These are phyloP conservation scores for Hypericum perforatum DNA, from an alignment of 345 rosid species.

Conservation along the genomic window DNA sequence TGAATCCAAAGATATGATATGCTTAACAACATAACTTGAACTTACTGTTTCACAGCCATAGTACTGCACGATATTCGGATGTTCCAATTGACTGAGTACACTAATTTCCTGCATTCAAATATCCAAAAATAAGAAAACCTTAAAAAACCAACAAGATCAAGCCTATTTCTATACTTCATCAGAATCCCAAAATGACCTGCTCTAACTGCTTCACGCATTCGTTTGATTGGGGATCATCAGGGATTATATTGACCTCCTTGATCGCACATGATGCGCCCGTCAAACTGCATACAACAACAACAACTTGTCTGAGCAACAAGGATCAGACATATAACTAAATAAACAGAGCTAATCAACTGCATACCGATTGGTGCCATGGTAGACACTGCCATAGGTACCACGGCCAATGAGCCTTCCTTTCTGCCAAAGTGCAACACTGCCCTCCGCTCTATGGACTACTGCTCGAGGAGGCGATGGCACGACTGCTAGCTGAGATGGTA, in stretches of 20 bases:
- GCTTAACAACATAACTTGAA: constrained; percentile 1
- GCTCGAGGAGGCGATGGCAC: constrained; percentile 38
- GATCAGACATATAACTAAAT: constrained; percentile 3
- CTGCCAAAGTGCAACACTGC: constrained; percentile 24
- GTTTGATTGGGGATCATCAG: constrained; percentile 50
- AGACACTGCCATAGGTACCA: constrained; percentile 70
- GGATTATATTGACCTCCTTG: constrained; percentile 51
- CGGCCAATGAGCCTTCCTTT: constrained; percentile 72
- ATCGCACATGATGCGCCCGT: constrained; percentile 76
- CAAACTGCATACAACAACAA: constrained; percentile 25
- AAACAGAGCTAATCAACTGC: constrained; percentile 1
- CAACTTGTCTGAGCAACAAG: background rate
- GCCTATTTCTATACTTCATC: too few species aligned
- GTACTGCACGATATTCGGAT: constrained; percentile 66
- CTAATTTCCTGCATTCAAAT: constrained; percentile 44
- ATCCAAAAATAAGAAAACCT: constrained; percentile 6
- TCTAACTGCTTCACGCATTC: constrained; percentile 62
- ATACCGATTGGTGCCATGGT: constrained; percentile 45
- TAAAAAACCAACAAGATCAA: background rate
- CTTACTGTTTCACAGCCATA: constrained; percentile 62
- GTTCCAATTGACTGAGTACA: constrained; percentile 36
- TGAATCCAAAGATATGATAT: background rate
- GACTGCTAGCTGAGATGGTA: too few species aligned
- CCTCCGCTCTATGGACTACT: background rate
- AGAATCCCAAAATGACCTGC: constrained; percentile 33